Percentiles rank a stretch among this genome's conserved stretches.
These are phyloP conservation scores for Lepidium sativum DNA, from an alignment of 345 rosid species.

Conservation along the genomic window DNA sequence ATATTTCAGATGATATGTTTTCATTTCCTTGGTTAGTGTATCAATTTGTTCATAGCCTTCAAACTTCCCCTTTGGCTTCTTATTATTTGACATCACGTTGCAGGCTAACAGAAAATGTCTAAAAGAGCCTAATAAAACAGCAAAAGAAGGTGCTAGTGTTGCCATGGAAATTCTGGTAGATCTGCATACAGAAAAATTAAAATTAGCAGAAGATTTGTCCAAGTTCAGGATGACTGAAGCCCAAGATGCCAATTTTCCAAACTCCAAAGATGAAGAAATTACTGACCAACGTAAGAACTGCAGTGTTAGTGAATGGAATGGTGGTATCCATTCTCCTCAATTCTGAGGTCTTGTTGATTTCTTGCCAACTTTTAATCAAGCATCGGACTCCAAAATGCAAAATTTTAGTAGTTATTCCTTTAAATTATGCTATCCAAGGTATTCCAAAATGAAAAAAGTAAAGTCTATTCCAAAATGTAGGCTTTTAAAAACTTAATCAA, in stretches of 20 bases:
- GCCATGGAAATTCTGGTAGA: constrained; percentile 29
- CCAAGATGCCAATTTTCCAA: constrained; percentile 27
- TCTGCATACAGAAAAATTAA: constrained; percentile 45
- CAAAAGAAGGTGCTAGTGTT: constrained; percentile 24
- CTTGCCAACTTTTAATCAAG: neutral
- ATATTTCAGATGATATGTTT: constrained; percentile 1
- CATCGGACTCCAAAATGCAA: constrained; percentile 1
- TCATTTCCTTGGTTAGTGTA: neutral
- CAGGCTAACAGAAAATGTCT: constrained; percentile 40
- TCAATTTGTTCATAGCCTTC: neutral
- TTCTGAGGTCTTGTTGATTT: neutral
- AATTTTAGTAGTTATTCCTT: neutral
- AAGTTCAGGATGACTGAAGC: constrained; percentile 62
- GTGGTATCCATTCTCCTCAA: neutral
- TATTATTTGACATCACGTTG: constrained; percentile 16
- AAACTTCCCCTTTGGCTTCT: neutral
- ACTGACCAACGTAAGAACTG: constrained; percentile 20
- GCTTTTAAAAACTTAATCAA: neutral
- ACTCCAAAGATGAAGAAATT: constrained; percentile 22
- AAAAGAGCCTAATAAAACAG: constrained; percentile 25
- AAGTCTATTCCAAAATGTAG: neutral
- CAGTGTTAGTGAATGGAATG: constrained; percentile 10
- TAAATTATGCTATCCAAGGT: neutral
- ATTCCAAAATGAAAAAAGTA: neutral
- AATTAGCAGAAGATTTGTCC: constrained; percentile 66